Conservation (phyloP, 768 basidiomycete species). For the Macrolepiota dolichaula region DNA sequence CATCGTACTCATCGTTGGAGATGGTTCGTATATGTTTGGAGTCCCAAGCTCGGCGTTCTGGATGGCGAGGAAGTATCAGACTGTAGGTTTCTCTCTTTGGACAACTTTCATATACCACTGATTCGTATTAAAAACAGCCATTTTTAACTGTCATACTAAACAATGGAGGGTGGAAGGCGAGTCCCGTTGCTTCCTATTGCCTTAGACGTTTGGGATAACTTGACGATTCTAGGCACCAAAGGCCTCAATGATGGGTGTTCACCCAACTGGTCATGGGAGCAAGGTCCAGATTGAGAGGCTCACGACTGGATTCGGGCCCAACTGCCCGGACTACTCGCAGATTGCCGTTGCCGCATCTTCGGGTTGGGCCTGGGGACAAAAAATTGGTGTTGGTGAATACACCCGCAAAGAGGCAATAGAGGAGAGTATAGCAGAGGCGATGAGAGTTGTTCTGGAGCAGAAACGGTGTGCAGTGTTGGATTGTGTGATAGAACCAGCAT, state of each 20-base stretch:
- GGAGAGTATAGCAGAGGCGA: constrained; percentile 41
- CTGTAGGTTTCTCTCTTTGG: constrained; percentile 34
- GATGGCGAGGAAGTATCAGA: constrained; percentile 68
- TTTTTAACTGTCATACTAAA: constrained; percentile 71
- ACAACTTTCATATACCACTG: not conserved
- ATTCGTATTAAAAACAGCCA: constrained; percentile 36
- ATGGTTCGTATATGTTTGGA: constrained; percentile 67
- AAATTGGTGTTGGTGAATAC: constrained; percentile 14
- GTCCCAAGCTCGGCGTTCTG: constrained; percentile 66
- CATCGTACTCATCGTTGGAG: constrained; percentile 59
- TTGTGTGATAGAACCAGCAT: constrained; percentile 40
- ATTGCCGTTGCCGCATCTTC: constrained; percentile 67
- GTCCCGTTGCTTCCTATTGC: constrained; percentile 9
- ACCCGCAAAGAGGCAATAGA: constrained; percentile 25
- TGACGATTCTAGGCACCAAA: constrained; percentile 46
- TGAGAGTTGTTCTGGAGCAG: constrained; percentile 54
- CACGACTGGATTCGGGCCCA: constrained; percentile 63
- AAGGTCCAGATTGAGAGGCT: constrained; percentile 43
- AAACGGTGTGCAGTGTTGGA: constrained; percentile 65
- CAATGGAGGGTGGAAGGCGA: constrained; percentile 67
- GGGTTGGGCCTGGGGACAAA: constrained; percentile 46
- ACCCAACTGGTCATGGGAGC: constrained; percentile 56
- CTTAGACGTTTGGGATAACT: not conserved
- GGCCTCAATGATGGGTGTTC: constrained; percentile 60
- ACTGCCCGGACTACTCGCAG: constrained; percentile 54